Evolutionary conservation across 129 eudicot species (phyloP).

Genomic region (Pulicaria dysenterica): DNA sequence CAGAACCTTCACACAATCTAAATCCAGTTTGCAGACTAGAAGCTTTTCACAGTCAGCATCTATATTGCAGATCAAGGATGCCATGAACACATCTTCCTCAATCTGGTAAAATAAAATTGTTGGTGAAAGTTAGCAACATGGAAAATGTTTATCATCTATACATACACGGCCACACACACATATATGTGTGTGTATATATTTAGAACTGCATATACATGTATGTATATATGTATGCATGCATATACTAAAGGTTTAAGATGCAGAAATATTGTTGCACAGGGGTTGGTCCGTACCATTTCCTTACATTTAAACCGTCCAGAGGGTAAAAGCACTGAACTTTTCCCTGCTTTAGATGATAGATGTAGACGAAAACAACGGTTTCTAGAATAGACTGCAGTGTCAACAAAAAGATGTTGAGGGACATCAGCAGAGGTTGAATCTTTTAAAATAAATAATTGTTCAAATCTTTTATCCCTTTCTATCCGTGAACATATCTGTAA

Average conservation of each 20-base stretch:
- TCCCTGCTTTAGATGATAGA: slow-evolving; percentile 93
- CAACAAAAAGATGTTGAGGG: slow-evolving; percentile 71
- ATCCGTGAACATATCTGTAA: slow-evolving; percentile 77
- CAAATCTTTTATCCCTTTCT: slow-evolving; percentile 59
- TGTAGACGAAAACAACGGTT: slow-evolving; percentile 92
- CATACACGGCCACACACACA: neutral
- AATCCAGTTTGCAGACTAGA: slow-evolving; percentile 87
- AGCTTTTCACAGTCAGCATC: slow-evolving; percentile 82
- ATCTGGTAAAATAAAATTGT: slow-evolving; percentile 43
- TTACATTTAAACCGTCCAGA: slow-evolving; percentile 85
- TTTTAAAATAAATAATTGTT: slow-evolving; percentile 67
- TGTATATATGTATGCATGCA: neutral
- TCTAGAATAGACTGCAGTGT: slow-evolving; percentile 92
- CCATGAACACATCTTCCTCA: slow-evolving; percentile 84
- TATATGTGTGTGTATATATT: neutral
- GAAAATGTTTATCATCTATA: neutral
- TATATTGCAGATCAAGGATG: slow-evolving; percentile 88
- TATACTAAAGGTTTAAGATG: slow-evolving; percentile 14
- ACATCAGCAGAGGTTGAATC: slow-evolving; percentile 55
- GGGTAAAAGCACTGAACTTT: slow-evolving; percentile 76
- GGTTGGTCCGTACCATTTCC: slow-evolving; percentile 66
- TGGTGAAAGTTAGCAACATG: neutral
- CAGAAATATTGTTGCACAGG: slow-evolving; percentile 14
- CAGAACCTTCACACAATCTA: slow-evolving; percentile 82
- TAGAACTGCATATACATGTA: neutral